A percentile compares a stretch with the other conserved stretches of the same genome.
These are phyloP conservation scores for Vanrija sp. DNA, from an alignment of 1,284 basidiomycete genomes.

Conservation along the genomic window DNA sequence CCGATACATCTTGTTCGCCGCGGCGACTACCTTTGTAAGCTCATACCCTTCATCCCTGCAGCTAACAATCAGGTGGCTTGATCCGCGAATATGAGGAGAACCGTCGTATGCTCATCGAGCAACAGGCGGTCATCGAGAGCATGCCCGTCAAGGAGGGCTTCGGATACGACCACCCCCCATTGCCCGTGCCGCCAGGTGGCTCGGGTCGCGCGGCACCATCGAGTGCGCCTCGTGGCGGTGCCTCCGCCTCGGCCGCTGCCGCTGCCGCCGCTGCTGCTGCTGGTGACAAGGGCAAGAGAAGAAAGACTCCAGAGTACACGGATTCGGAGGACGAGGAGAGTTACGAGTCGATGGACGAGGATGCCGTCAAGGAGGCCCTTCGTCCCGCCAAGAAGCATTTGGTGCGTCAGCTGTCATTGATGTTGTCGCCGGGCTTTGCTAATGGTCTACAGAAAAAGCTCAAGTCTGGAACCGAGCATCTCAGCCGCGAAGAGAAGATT, in stretches of 20 bases:
- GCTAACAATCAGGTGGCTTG: slow-evolving; percentile 52
- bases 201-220: not conserved
- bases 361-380: slow-evolving; percentile 87
- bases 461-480: slow-evolving; percentile 84
- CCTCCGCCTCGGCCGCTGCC: not conserved
- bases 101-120: slow-evolving; percentile 60
- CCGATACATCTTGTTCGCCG: slow-evolving; percentile 96
- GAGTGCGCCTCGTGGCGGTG: not conserved
- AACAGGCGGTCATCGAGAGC: slow-evolving; percentile 55
- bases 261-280: slow-evolving; percentile 1
- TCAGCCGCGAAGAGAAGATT: slow-evolving; percentile 91
- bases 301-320: slow-evolving; percentile 85
- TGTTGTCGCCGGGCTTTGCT: not conserved
- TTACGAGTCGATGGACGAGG: slow-evolving; percentile 95
- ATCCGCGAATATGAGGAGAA: slow-evolving; percentile 91
- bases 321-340: slow-evolving; percentile 72
- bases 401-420: slow-evolving; percentile 52
- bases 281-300: slow-evolving; percentile 68
- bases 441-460: slow-evolving; percentile 71
- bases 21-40: slow-evolving; percentile 74
- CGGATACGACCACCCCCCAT: slow-evolving; percentile 36
- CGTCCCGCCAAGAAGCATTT: slow-evolving; percentile 96
- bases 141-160: slow-evolving; percentile 45
- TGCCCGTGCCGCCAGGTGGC: slow-evolving; percentile 13
- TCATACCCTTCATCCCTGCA: slow-evolving; percentile 2